Evolutionary conservation across 495 filamentous ascomycete genomes (phyloP), one percentile per base, ranked within the genome.

Genomic region (Rhypophila decipiens): DNA sequence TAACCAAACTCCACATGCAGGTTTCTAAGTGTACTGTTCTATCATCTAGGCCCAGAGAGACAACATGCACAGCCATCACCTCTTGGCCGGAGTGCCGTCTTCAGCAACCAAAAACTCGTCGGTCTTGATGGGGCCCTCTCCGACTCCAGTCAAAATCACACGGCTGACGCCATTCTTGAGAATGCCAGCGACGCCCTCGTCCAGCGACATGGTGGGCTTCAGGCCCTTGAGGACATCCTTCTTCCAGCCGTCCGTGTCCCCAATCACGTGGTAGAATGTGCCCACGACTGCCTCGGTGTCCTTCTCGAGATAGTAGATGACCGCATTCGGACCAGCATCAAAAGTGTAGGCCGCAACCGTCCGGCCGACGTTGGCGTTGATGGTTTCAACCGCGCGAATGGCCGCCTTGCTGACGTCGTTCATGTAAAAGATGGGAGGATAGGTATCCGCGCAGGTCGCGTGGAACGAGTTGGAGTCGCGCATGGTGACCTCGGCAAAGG

Each of bases 351-450:
- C 91, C 9, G 85, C 87, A 3, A 96, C 76, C 1, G 73, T 79
- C 67, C 78, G 82, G 37, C 87, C 86, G 15, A 77, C 80, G 9
- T 75, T 75, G 29, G 69, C 66, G 65, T 99, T 99, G 67, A 97
- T 85, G 34, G 79, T 80, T 70, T 97, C 88, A 22, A 96, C 90
- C 2, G 86, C 82, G 41, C 86, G 73, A 40, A 99, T 86, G 10
- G 90, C 88, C 7, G 90, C 88, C 13, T 86, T 72, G 15, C 80
- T 86, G 17, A 91, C 83, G 66, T 97, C 93, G 60, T 97, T 99
- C 74, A 97, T 78, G 71, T 99, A 99, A 71, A 95, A 95, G 53
- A 99, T 97, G 12, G 93, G 93, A 41, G 93, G 93, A 64, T 85
- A 86, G 0, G 94, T 96, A 70, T 99, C 93, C 49, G 91, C 71